Evolutionary conservation across 345 rosid species (phyloP).

Genomic region (Ceriops zippeliana): DNA sequence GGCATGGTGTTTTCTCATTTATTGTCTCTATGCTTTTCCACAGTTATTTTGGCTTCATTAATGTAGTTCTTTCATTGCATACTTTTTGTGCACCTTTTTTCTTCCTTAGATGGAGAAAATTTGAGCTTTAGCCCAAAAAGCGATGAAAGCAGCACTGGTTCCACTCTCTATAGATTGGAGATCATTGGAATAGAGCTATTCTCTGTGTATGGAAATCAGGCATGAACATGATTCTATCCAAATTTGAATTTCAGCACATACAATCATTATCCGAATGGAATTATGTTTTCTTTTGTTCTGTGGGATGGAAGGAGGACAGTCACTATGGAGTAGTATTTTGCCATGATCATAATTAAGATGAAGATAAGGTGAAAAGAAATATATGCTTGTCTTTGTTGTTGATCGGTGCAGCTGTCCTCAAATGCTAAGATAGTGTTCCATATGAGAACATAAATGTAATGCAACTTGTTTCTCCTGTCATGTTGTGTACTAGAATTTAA

Average conservation of each 20-base stretch:
- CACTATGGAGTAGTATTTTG: too few relatives aligned
- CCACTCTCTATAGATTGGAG: constrained; percentile 70
- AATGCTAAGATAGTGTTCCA: not conserved
- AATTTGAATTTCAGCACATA: constrained; percentile 4
- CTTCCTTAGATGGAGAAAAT: constrained; percentile 51
- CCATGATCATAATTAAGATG: constrained; percentile 1
- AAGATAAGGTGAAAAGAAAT: not conserved
- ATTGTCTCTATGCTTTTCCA: not conserved
- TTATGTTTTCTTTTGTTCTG: not conserved
- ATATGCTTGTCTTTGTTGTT: not conserved
- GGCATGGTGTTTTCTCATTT: too few relatives aligned
- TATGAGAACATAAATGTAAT: not conserved
- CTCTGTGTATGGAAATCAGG: constrained; percentile 83
- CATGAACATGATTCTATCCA: constrained; percentile 29
- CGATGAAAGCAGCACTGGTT: constrained; percentile 38
- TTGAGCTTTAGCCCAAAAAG: constrained; percentile 42
- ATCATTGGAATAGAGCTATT: constrained; percentile 73
- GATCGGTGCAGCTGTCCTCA: not conserved
- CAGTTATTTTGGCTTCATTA: not conserved
- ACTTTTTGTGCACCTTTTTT: not conserved
- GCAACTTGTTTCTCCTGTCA: not conserved
- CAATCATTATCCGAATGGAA: not conserved
- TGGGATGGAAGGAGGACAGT: not conserved
- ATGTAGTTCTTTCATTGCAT: not conserved
- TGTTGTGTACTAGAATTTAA: not conserved